Evolutionary conservation across 2,329 filamentous ascomycete genomes (phyloP), one percentile per base, ranked within the genome.

Genomic region (Fusarium succisae): DNA sequence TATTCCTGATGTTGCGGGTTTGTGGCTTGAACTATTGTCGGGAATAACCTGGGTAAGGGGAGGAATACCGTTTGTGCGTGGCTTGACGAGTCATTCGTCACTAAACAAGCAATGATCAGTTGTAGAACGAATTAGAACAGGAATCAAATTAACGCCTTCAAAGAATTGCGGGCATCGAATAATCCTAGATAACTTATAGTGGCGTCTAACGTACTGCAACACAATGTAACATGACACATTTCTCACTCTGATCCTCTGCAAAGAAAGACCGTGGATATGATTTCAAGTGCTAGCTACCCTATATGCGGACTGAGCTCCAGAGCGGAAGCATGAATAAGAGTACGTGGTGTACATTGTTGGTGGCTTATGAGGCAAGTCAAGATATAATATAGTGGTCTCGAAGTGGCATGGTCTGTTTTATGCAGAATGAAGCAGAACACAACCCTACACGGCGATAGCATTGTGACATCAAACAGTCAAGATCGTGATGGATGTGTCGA

Each of bases 11-110:
- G 35, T 38, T 58, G 38, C 30, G 55, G 14, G 24, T 17, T 30
- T 22, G 37, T 56, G 43, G 39, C 47, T 68, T 20, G 41, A 22
- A 64, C 41, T 39, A 66, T 44, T 17, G 8, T 43, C 45, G 54
- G 54, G 17, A 61, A 59, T 72, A 53, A 43, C 45, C 24, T 43
- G 59, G 32, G 28, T 11, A 45, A 44, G 39, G 28, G 32, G 47
- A 35, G 37, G 28, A 17, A 15, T 28, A 39, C 54, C 39, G 54
- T 72, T 61, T 26, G 53, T 37, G 35, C 13, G 51, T 70, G 66
- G 51, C 66, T 67, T 69, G 37, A 59, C 70, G 71, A 73, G 70
- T 73, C 70, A 72, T 71, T 66, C 30, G 17, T 38, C 12, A 26
- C 39, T 15, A 20, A 47, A 53, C 32, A 53, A 35, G 17, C 17